Base-by-base conservation (phyloP, 306 rosid genomes). In the Betula pendula region DNA sequence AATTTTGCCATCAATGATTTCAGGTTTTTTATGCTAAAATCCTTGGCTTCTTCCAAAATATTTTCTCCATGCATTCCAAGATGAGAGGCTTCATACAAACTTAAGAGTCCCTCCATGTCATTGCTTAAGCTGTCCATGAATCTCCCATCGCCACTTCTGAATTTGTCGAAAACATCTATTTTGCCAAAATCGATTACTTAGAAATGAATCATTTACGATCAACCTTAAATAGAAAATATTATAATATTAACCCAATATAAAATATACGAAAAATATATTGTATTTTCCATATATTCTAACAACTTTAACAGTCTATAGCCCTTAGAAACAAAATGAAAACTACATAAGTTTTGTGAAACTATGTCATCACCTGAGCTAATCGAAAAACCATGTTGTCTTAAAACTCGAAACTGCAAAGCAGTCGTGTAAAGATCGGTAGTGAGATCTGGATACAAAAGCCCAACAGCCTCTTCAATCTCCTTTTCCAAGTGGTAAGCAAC, bases 61-160 rank as follows among this genome's bases (percentile, higher is more conserved):
- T 84, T 75, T 84, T 80, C 82, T 60, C 66, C 84, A 5, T 16
- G 51, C 70, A 80, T 72, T 14, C 77, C 58, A 5, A 84, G 81
- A 48, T 76, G 63, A 2, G 87, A 72, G 24, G 84, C 82, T 58
- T 84, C 84, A 52, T 67, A 84, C 74, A 84, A 73, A 69, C 80
- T 73, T 82, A 72, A n/a, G 56, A 80, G 48, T 27, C 79, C 84
- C 20, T 80, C 73, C 35, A 43, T 22, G 15, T 73, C 82, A 8
- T 10, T 20, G 60, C 77, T 80, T 35, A 84, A 44, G 73, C 51
- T 35, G 13, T 76, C 70, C 16, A 40, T 47, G 50, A 84, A 84
- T 22, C 66, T 29, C 13, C 77, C 87, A 5, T 68, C 53, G n/a
- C 24, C 7, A 38, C 70, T 48, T 50, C 25, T 59, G 15, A 76